Evolutionary conservation across 805 yeast genomes (phyloP), one percentile per base, ranked within the genome.

Genomic region (Candida suzukii): DNA sequence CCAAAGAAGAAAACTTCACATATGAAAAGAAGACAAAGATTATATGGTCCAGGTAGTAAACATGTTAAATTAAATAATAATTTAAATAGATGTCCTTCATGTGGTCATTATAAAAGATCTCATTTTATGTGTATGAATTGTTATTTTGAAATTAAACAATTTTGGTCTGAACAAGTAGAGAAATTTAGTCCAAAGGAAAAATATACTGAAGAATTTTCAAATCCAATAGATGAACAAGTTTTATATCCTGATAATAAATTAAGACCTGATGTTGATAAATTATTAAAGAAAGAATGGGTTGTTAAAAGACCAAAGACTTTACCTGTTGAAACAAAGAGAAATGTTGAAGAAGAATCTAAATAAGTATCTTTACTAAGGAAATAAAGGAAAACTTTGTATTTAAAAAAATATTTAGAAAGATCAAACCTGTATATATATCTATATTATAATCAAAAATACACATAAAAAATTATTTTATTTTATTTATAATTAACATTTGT

Each of bases 1-100:
- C 98, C 99, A 41, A 93, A 93, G 71, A 88, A 90, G 76, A 90
- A 88, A 63, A 79, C 79, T 2, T 88, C 98, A 8, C 87, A 88
- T 60, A 78, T 78, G 66, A 85, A 87, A 62, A 84, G 86, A 56
- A 80, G 97, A 63, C 82, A 77, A 58, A 79, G 90, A 66, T 78
- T 83, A 51, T 76, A 86, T 49, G 88, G 88, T 8, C 87, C 91
- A 4, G 95, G 86, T 11, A 73, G 78, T 43, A 91, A 88, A 60
- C 93, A 88, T 52, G 68, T 86, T 50, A 78, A 85, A 59, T 80
- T 81, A 39, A 71, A 85, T 48, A 75, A 80, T 42, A 82, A 86
- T 57, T 68, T 93, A 54, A 87, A 83, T 47, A 76, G 95, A 60
- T 91, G 99, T 60, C 97, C 98, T 3, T 83, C 96, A 0, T 91